Percentiles rank a stretch among this genome's conserved stretches.
These are phyloP conservation scores for Vigna reflexopilosa DNA, from an alignment of 306 rosid genomes.

Conservation along the genomic window DNA sequence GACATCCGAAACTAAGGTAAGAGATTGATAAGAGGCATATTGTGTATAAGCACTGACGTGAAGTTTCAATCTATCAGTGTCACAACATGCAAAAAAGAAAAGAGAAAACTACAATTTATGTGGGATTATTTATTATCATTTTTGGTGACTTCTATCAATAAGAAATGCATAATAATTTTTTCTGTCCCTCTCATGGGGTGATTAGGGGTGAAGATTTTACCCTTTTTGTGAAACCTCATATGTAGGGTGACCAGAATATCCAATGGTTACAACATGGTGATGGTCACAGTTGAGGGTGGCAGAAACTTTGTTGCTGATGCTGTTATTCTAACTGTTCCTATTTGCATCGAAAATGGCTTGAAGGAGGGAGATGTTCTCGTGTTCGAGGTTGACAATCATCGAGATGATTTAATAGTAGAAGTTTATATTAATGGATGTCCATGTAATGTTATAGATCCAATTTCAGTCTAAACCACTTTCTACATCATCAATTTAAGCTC, in stretches of 20 bases:
- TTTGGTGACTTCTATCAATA: neutral
- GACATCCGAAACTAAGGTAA: conserved; percentile 71
- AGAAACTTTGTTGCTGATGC: conserved; percentile 62
- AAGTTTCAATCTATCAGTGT: conserved; percentile 26
- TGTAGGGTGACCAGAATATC: conserved; percentile 61
- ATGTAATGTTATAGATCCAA: no score
- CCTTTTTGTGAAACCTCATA: conserved; percentile 28
- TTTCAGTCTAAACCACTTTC: no score
- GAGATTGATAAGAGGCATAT: conserved; percentile 1
- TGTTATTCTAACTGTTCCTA: conserved; percentile 60
- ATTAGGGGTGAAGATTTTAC: conserved; percentile 21
- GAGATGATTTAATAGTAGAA: no score
- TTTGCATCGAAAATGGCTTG: neutral
- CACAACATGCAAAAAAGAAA: conserved; percentile 2
- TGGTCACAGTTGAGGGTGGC: conserved; percentile 68
- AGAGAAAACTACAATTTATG: neutral
- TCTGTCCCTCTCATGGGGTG: neutral
- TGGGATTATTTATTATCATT: neutral
- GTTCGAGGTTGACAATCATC: no score
- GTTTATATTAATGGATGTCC: no score
- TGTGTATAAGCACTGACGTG: conserved; percentile 5
- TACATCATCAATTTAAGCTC: no score
- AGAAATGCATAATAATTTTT: conserved; percentile 1
- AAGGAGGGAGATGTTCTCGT: no score
- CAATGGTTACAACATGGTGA: conserved; percentile 61